Percentiles rank a stretch among this genome's conserved stretches.
phyloP scores from a whole-genome alignment of 2,329 filamentous ascomycete species.

The Paecilomyces niveus region DNA sequence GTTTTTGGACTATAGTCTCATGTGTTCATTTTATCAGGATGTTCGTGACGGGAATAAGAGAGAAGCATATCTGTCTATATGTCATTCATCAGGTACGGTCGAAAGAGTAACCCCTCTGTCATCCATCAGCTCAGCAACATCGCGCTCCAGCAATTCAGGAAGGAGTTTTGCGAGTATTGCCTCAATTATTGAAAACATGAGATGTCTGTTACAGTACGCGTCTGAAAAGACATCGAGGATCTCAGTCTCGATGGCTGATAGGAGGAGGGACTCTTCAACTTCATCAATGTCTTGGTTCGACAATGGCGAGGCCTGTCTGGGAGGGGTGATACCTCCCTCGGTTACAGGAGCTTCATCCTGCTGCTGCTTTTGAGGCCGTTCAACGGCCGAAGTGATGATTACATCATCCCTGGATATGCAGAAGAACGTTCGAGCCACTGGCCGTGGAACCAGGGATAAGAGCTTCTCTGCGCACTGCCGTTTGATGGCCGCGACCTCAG shows the following conservation, averaged over 20 bases:
- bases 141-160: constrained; percentile 72
- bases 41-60: neutral
- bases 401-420: constrained; percentile 17
- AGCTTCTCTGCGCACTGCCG: constrained; percentile 38
- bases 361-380: constrained; percentile 1
- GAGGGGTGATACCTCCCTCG: constrained; percentile 4
- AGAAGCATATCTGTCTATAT: neutral
- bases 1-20: neutral
- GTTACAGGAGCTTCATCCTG: constrained; percentile 5
- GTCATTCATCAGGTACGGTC: neutral
- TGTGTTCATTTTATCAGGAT: neutral
- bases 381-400: constrained; percentile 4
- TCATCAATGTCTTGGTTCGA: constrained; percentile 17
- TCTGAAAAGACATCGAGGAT: constrained; percentile 72
- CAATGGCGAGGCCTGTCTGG: constrained; percentile 8
- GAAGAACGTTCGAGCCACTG: constrained; percentile 39
- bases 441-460: constrained; percentile 35
- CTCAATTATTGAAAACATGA: constrained; percentile 78
- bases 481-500: constrained; percentile 34
- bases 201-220: constrained; percentile 84
- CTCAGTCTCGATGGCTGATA: constrained; percentile 53
- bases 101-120: constrained; percentile 50
- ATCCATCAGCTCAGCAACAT: constrained; percentile 64
- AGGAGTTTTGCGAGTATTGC: constrained; percentile 72
- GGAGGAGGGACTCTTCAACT: constrained; percentile 44